Base-by-base conservation (phyloP, 2,329 filamentous ascomycete species). In the Nectriaceae sp. region DNA sequence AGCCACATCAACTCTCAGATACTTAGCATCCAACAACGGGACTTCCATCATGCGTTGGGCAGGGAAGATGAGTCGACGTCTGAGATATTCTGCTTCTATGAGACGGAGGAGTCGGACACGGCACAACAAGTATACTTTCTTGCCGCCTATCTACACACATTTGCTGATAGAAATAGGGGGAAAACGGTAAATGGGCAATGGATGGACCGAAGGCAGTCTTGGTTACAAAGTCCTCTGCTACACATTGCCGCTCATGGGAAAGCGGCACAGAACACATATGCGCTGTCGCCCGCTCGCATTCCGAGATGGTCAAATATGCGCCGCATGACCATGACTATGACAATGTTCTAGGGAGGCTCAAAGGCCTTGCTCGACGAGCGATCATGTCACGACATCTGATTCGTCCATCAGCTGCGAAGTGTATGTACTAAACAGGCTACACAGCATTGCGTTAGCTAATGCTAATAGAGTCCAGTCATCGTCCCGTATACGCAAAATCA, bases 261-360 rank as follows among this genome's bases (percentile, higher is more conserved):
- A 21, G 49, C 19, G 52, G 53, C 13, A n/a, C 52, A 11, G 47
- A 61, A 20, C 50, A 61, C 33, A 57, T 57, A 4, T 57, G 49
- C 40, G 46, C 60, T 3, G 42, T 64, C 21, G 16, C 43, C 18
- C 51, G 59, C 5, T 46, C 47, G 19, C 59, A 64, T 43, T 61
- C 56, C 5, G 51, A 61, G 3, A 53, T 64, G 47, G 59, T 64
- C 45, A 63, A 64, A 29, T 63, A 59, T 51, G 48, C 44, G n/a
- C 40, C 31, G 8, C 22, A 56, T 2, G 59, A 64, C 41, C 26
- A 49, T 21, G 47, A 54, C 13, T 52, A 50, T 15, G 1, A 39
- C 52, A n/a, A 37, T 22, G 15, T 29, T 31, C 5, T 19, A 18
- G 44, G 37, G 18, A 49, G 26, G 3, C 31, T 56, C 5, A 44